Conservation (phyloP, 75 land plant species). For the Sequoia sempervirens region DNA sequence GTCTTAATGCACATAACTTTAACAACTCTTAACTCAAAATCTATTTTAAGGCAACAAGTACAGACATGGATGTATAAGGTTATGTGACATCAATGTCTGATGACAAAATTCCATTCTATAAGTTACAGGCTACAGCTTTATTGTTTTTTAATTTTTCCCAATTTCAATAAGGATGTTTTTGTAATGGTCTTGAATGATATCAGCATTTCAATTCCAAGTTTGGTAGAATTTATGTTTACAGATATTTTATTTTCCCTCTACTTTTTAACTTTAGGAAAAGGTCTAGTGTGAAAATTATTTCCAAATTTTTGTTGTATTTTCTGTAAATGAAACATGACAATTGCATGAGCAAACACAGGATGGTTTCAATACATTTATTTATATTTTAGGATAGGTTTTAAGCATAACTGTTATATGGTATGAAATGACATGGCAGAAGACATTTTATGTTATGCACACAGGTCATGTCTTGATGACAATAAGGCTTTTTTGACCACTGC, state of each 20-base stretch:
- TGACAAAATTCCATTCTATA: not conserved
- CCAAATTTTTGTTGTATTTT: not conserved
- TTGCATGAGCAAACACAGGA: not conserved
- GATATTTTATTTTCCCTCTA: not conserved
- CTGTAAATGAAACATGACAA: not conserved
- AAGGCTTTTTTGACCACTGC: slow-evolving; percentile 81
- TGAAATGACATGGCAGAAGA: not conserved
- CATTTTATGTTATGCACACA: slow-evolving; percentile 12
- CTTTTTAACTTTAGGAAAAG: not conserved
- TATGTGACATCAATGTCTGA: not conserved
- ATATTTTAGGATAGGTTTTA: not conserved
- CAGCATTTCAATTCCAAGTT: not conserved
- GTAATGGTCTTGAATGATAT: not conserved
- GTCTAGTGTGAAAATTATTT: too few species aligned
- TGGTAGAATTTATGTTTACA: not conserved
- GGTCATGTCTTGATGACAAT: slow-evolving; percentile 93
- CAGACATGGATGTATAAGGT: not conserved
- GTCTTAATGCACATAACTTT: not conserved
- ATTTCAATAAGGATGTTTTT: not conserved
- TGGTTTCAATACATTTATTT: not conserved
- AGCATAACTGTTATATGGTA: not conserved
- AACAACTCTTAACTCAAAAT: not conserved
- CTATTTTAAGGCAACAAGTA: not conserved
- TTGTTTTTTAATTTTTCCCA: not conserved
- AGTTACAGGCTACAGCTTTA: not conserved